These are phyloP conservation scores for Tetrahymena borealis DNA, from an alignment of 73 alveolate genomes.

Conservation along the genomic window DNA sequence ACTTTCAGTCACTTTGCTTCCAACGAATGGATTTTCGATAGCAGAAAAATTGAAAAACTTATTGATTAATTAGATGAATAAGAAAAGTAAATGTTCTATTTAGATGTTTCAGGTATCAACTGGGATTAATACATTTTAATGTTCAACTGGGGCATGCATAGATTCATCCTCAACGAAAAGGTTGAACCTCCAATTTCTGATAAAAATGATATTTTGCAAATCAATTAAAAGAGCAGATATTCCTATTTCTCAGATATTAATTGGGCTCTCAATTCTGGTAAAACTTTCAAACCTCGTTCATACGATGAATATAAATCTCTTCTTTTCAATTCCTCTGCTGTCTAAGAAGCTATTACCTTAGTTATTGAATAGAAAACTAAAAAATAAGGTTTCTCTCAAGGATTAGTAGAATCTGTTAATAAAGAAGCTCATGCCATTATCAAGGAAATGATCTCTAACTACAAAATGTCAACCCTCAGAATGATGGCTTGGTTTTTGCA, in stretches of 20 bases:
- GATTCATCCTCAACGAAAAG: constrained; percentile 70
- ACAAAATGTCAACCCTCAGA: constrained; percentile 42
- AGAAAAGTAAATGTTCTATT: constrained; percentile 44
- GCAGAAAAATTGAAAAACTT: constrained; percentile 32
- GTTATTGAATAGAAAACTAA: constrained; percentile 43
- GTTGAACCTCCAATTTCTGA: constrained; percentile 51
- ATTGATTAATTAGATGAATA: constrained; percentile 11
- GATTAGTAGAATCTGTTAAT: constrained; percentile 19
- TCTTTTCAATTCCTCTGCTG: constrained; percentile 45
- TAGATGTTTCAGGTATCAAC: constrained; percentile 61
- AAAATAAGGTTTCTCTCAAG: constrained; percentile 28
- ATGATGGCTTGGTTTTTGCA: constrained; percentile 56
- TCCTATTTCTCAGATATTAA: constrained; percentile 54
- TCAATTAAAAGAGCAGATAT: constrained; percentile 14
- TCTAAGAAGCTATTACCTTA: constrained; percentile 52
- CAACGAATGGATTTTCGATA: constrained; percentile 76
- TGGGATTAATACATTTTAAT: constrained; percentile 65
- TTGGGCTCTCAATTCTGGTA: constrained; percentile 53
- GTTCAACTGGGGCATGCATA: constrained; percentile 71
- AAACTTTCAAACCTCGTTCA: constrained; percentile 35
- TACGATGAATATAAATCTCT: constrained; percentile 34
- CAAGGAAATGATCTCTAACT: constrained; percentile 56
- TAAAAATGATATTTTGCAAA: constrained; percentile 43
- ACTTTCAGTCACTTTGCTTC: constrained; percentile 49
- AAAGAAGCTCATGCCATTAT: constrained; percentile 50